These are phyloP conservation scores for Eimeria brunetti DNA, from an alignment of 169 alveolate species.

Conservation along the genomic window DNA sequence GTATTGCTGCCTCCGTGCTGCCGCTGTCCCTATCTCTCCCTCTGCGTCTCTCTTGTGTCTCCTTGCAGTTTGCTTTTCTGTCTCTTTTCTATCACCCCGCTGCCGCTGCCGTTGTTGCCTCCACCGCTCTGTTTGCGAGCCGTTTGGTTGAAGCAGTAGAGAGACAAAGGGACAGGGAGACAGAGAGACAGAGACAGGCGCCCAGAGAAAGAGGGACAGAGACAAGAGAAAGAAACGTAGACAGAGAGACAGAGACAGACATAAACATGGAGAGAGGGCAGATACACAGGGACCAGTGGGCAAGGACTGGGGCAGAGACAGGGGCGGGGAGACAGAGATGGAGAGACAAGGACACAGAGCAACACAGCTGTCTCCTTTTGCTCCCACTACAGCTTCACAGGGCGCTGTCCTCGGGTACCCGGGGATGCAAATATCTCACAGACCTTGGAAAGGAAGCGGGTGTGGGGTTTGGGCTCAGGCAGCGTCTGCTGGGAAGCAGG, in stretches of 20 bases:
- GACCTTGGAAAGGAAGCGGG: slow-evolving; percentile 45
- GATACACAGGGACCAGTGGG: too few relatives aligned
- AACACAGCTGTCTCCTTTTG: too few relatives aligned
- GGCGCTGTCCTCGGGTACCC: slow-evolving; percentile 1
- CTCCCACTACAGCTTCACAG: background rate
- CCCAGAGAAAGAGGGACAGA: background rate
- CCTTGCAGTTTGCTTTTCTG: background rate
- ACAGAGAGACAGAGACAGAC: background rate
- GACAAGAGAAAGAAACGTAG: background rate
- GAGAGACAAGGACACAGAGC: background rate
- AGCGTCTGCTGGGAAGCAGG: slow-evolving; percentile 17
- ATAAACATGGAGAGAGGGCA: background rate
- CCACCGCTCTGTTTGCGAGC: background rate
- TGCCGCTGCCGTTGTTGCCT: background rate
- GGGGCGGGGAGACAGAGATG: background rate
- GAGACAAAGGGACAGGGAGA: background rate
- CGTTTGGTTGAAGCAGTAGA: background rate
- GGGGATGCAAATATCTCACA: slow-evolving; percentile 30
- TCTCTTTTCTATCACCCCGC: background rate
- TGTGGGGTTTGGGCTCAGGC: slow-evolving; percentile 54
- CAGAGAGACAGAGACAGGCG: background rate
- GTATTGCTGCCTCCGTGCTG: background rate
- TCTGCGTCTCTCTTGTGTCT: background rate
- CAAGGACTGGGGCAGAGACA: background rate
- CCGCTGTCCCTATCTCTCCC: background rate